Evolutionary conservation across 2,329 filamentous ascomycete species (phyloP), one percentile per base, ranked within the genome.

Genomic region (Fusarium kyushuense): DNA sequence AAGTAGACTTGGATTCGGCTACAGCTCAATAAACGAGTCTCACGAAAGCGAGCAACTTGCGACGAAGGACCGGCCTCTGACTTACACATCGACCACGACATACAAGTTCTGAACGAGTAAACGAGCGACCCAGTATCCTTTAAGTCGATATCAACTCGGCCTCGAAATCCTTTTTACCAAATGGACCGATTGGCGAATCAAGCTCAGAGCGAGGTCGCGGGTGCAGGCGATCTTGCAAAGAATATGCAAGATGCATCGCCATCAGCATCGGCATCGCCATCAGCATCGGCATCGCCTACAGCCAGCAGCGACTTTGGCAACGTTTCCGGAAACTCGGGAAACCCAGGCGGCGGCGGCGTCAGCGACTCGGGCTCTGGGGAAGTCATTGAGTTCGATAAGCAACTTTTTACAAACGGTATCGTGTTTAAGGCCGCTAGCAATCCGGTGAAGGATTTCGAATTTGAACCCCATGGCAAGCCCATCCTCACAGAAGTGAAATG

Each of bases 131-230:
- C 23, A 30, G 36, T 19, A 49, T 30, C 30, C 19, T 30, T 19
- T 38, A n/a, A 19, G 40, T 29, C 13, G 13, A 29, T n/a, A 52
- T 32, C 25, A 43, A 35, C 16, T 25, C 36, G 36, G 17, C 27
- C 19, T n/a, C 32, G 48, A 47, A 33, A 23, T 7, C 23, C 38
- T 23, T 14, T 27, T 27, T 27, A 32, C 32, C 42, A 58, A 51
- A 69, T 69, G 66, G 66, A 70, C 9, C 41, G 19, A n/a, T 32
- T 69, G 30, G 61, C 43, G 33, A 29, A 58, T 13, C 49, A 46
- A 23, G 23, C 45, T 25, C 41, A 43, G 33, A 42, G 43, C n/a
- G 57, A 43, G 30, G 35, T 32, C n/a, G 53, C 62, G n/a, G 57
- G 47, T 13, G 29, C 45, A 10, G 33, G 19, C 32, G 45, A 63